Evolutionary conservation across 805 yeast species (phyloP).

Genomic region (Lipomyces yamadae): DNA sequence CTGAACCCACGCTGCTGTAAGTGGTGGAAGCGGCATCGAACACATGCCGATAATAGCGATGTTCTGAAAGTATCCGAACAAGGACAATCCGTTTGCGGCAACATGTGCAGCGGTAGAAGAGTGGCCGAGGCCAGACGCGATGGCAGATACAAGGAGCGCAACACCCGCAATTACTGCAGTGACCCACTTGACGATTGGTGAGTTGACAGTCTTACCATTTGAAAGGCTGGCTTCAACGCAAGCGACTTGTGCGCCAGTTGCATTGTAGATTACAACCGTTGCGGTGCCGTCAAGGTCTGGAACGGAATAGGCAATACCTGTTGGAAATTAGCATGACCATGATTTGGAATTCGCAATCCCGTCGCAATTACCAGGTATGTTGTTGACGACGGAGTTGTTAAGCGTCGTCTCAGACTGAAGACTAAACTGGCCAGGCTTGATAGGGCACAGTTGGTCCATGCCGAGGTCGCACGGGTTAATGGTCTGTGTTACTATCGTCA

Average conservation of each 20-base stretch:
- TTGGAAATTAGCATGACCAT: not conserved
- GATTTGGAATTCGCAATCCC: not conserved
- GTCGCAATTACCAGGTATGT: conserved; percentile 61
- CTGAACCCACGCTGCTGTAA: conserved; percentile 97
- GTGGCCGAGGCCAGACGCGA: conserved; percentile 85
- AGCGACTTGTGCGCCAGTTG: conserved; percentile 58
- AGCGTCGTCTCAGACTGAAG: conserved; percentile 58
- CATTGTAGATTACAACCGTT: conserved; percentile 66
- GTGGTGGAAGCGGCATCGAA: conserved; percentile 96
- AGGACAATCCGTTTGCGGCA: conserved; percentile 92
- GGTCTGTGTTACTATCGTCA: conserved; percentile 59
- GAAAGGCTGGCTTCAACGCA: conserved; percentile 87
- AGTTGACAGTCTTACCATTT: conserved; percentile 93
- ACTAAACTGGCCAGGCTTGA: conserved; percentile 84
- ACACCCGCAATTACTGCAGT: conserved; percentile 88
- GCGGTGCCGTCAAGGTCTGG: conserved; percentile 96
- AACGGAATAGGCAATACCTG: conserved; percentile 73
- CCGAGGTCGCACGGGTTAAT: conserved; percentile 68
- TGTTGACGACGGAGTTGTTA: conserved; percentile 49
- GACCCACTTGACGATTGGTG: conserved; percentile 93
- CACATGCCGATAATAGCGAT: conserved; percentile 92
- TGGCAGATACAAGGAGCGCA: conserved; percentile 86
- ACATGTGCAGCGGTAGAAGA: conserved; percentile 94
- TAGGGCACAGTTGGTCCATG: conserved; percentile 73
- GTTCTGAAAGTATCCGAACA: conserved; percentile 92